Base-by-base conservation (phyloP, 2,329 filamentous ascomycete genomes). In the Trichophyton schoenleinii region DNA sequence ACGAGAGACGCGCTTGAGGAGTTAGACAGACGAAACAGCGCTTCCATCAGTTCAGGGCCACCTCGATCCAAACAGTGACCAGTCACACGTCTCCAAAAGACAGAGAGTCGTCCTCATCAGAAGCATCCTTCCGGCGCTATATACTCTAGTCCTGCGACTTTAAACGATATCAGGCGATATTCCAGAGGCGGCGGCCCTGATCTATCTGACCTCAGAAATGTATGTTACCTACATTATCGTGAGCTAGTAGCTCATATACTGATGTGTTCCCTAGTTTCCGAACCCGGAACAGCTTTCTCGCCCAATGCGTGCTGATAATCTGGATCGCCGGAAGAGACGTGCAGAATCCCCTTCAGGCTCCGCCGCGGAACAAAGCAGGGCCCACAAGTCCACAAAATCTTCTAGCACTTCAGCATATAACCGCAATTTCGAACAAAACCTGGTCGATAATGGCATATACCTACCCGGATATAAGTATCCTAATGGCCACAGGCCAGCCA, bases 1-100 rank as follows among this genome's bases (percentile, higher is more conserved):
- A 68, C 65, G 15, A 61, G 61, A 44, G 20, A 52, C 42, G 65
- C 66, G 7, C 61, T 69, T 48, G 34, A 53, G 61, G 68, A 69
- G 63, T 49, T 69, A 13, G 62, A 69, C 60, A 64, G 62, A 60
- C 64, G 67, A 38, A 67, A 63, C 55, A 41, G n/a, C 34, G 9
- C 53, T 34, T 15, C 28, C 55, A 53, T n/a, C n/a, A 31, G 13
- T n/a, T 18, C 41, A 7, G 15, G 7, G 4, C 41, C 3, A 44
- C 13, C 6, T 8, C 11, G 15, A 25, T 28, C 60, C 46, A 58
- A 46, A 25, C 49, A 34, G 57, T 59, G 60, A 28, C 9, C 63
- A 36, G 64, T 62, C 44, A 48, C 59, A 53, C 58, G 55, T 11
- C 42, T 63, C 42, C 58, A 61, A 22, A 62, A 64, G 20, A 44